Base-by-base conservation (phyloP, 371 early-diverging fungal genomes). In the Saksenaea oblongispora region DNA sequence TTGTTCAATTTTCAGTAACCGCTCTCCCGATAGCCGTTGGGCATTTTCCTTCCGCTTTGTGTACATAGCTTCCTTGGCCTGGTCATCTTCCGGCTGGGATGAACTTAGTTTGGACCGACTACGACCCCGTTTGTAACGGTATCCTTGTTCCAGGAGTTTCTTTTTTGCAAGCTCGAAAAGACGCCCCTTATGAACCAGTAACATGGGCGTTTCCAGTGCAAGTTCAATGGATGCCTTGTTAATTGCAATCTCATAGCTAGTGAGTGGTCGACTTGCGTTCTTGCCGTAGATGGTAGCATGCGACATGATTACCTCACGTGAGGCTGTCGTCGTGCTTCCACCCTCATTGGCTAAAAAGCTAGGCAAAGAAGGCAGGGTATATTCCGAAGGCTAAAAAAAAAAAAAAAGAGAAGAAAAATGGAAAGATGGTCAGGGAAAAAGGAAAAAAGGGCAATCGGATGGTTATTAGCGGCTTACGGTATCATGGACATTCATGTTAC, bases 251-350 rank as follows among this genome's bases (percentile, higher is more conserved):
- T 87, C 85, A 47, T 87, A 87, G 22, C 73, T 64, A 17, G 87
- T 85, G 18, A 87, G 62, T 8, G 75, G 62, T 10, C 86, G 69
- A 24, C 68, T 74, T 5, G 71, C 71, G 13, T 76, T 72, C 61
- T 79, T 74, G n/a, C 87, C 87, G 53, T 84, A 87, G 56, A 87
- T 84, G n/a, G 69, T 73, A 0, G 87, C 81, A 65, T 84, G 80
- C 5, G 78, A 66, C 53, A 76, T 63, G 58, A 85, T 83, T 8
- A 81, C 61, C 28, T 85, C 81, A 18, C 64, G 34, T 24, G 64
- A 37, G 36, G 41, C 37, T 59, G 39, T 37, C 7, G 54, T 22
- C 56, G 42, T 65, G 44, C n/a, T 34, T 39, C 41, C 51, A 10
- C 18, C 34, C 3, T 42, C 39, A 64, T 28, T 59, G 53, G 42